A percentile compares a stretch with the other conserved stretches of the same genome.
phyloP scores from a whole-genome alignment of 192 early-diverging fungal species.

The Phlyctochytrium planicorne region DNA sequence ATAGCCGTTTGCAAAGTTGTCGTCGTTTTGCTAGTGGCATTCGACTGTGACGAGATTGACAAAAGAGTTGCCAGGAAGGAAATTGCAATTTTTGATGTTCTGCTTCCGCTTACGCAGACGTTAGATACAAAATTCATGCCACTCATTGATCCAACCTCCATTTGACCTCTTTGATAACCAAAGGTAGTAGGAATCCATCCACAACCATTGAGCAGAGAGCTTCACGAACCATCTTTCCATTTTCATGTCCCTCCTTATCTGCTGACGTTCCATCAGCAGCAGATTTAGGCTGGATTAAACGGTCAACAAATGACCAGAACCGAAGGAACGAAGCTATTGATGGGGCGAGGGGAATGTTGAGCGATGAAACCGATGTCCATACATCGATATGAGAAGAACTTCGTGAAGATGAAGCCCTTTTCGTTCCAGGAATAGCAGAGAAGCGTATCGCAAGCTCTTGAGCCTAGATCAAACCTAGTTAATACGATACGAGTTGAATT shows the following conservation, averaged over 20 bases:
- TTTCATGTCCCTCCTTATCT: not conserved
- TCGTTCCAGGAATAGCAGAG: not conserved
- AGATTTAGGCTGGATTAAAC: not conserved
- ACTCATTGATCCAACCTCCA: no score
- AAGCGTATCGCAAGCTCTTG: not conserved
- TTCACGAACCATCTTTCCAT: not conserved
- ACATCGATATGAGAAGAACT: no score
- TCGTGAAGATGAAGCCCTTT: no score
- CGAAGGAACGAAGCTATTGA: not conserved
- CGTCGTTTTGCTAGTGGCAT: no score
- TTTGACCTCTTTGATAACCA: not conserved
- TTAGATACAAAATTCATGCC: no score
- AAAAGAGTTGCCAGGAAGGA: no score
- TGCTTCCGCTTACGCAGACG: no score
- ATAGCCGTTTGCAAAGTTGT: no score
- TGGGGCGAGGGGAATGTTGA: no score
- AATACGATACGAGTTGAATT: not conserved
- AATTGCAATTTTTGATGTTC: no score
- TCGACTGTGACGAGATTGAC: no score
- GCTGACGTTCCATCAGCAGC: not conserved
- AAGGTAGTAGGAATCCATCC: not conserved
- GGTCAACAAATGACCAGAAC: conserved; percentile 5
- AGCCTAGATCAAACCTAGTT: not conserved
- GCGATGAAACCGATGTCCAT: no score
- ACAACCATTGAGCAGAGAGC: not conserved